Evolutionary conservation across 2,329 filamentous ascomycete species (phyloP), one percentile per base, ranked within the genome.

Genomic region (Didymella keratinophila): DNA sequence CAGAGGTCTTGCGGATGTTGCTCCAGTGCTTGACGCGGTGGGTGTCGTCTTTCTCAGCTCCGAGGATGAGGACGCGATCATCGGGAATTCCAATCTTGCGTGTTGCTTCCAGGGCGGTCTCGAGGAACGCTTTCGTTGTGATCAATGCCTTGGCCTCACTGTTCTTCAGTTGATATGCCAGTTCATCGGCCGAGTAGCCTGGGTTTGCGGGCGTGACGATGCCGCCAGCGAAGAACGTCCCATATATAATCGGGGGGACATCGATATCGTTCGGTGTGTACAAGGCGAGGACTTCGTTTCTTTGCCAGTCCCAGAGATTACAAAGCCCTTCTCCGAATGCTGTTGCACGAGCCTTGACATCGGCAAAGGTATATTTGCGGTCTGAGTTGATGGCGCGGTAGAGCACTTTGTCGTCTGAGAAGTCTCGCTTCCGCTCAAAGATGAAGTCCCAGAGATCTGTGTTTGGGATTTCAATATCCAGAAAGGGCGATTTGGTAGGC

Each of bases 221-320:
- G 20, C 90, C 93, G 44, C 92, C 93, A 0, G 91, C 89, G 89
- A 91, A 97, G 65, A 89, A 86, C 4, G 86, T 82, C 28, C 92
- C 93, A 80, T 91, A 91, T 72, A 87, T 91, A 34, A 93, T 76
- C 1, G 88, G 81, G 0, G 91, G 88, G 0, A 89, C 90, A 74
- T 97, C 93, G 71, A 97, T 89, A 74, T 85, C 87, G 75, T 97
- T 97, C 36, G 93, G 90, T 1, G 90, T 87, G 80, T 89, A 96
- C 50, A 97, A 81, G 11, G 85, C 90, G 10, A 97, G 82, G 1
- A 94, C 90, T 71, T 97, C 91, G 67, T 91, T 89, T 71, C 89
- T 92, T 67, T 87, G 83, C 90, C 93, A 97, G 51, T 87, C 83
- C 84, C 88, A 94, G 27, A 82, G 76, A 30, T 89, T 85, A 69